Base-by-base conservation (phyloP, 345 rosid species). In the Ailanthus altissimus region DNA sequence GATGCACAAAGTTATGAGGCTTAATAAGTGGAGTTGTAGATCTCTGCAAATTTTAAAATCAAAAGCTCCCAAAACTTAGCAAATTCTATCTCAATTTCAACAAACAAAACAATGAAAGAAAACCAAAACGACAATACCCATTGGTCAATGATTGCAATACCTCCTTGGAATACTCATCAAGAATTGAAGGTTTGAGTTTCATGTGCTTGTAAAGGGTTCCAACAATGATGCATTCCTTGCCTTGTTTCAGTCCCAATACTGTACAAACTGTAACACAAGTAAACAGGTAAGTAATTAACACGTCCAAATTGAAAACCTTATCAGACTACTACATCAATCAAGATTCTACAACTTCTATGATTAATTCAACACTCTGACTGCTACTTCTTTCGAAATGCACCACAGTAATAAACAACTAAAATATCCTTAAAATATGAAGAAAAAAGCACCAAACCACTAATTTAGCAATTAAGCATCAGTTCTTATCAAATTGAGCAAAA, bases 151-250 rank as follows among this genome's bases (percentile, higher is more conserved):
- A 64, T 60, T 66, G 67, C 7, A 50, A 69, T 74, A 91, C 94
- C 93, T 90, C 91, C 84, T 88, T 92, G n/a, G 99, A 91, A 79
- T 96, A 96, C 84, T 93, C 99, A 79, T 93, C 98, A 75, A 96
- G 98, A 78, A 96, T 87, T 51, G 90, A 88, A 81, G 97, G 97
- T 76, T 96, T 96, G 76, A 96, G 98, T 83, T 93, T 90, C 99
- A 93, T 96, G 70, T 96, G 91, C 88, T 96, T 96, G 89, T 86
- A 96, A 78, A 96, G 79, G 45, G 98, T 96, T 46, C 99, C 99
- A 12, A 96, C 92, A 74, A 96, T 75, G 36, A 96, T 82, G 79
- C 99, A 93, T 64, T 93, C 97, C 73, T 88, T 96, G 67, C 94
- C 98, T 85, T 86, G 61, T 76, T 92, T 97, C 73, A 96, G 84